Base-by-base conservation (phyloP, 192 early-diverging fungal species). In the Entomortierella beljakovae region DNA sequence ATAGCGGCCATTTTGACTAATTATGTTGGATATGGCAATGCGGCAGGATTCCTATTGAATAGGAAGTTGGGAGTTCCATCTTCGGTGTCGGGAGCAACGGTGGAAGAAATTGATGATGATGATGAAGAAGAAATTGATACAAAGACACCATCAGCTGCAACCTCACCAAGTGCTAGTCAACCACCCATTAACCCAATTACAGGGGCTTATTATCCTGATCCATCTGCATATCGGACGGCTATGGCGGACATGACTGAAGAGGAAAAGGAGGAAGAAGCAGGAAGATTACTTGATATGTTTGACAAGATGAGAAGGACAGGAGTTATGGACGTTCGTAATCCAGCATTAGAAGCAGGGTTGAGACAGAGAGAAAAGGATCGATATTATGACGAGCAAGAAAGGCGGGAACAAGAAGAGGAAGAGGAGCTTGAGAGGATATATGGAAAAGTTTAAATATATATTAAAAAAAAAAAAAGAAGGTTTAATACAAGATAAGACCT, bases 181-280 rank as follows among this genome's bases (percentile, higher is more conserved):
- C 32, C 26, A 0, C 25, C 71, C 0, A 83, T 97, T 38, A 93
- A 99, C 77, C 97, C 98, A 0, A 95, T 99, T 55, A 99, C 96
- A 0, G 98, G 98, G 3, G 89, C 92, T 61, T 87, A 89, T 58
- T 50, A 87, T 42, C 83, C 80, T 15, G 81, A 87, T 20, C 59
- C 81, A 23, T 70, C 72, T 6, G 80, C 83, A 11, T 60, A 70
- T 67, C 67, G 75, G 29, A 60, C 80, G 15, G 71, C 80, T 37
- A 88, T 95, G 81, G 88, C 90, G 8, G 85, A 88, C 16, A 95
- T 99, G 95, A 98, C 95, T 2, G 95, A 97, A 42, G 98, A 97
- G 72, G 97, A 99, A 75, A 98, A 98, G 72, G 96, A 98, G 70
- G 82, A 91, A 38, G 98, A 99, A 67, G 96, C 95, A 3, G 95